A percentile compares a stretch with the other conserved stretches of the same genome.
Evolutionary conservation across 345 rosid genomes (phyloP).

Genomic region (Turnera subulata): DNA sequence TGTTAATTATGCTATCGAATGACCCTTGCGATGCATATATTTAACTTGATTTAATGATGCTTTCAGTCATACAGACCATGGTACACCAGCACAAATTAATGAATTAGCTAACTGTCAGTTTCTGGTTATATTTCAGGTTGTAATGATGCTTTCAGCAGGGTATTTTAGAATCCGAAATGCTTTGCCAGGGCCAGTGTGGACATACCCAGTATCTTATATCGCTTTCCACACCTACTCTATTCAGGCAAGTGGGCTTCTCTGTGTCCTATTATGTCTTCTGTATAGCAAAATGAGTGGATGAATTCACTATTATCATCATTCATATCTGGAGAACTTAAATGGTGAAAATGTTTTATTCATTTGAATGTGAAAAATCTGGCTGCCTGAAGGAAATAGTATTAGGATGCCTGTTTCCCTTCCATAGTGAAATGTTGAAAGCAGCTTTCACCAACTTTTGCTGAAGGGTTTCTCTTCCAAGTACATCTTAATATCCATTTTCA

Average conservation of each 20-base stretch:
- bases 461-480: not conserved
- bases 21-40: too few relatives aligned
- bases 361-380: not conserved
- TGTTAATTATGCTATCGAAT: too few relatives aligned
- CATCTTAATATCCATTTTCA: not conserved
- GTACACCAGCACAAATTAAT: not conserved
- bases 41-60: too few relatives aligned
- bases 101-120: not conserved
- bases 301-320: not conserved
- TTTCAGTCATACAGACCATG: not conserved
- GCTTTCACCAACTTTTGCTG: not conserved
- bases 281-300: not conserved
- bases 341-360: not conserved
- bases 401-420: not conserved
- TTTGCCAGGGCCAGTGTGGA: constrained; percentile 82
- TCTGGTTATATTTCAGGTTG: constrained; percentile 50
- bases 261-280: not conserved
- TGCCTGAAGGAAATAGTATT: not conserved
- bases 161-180: constrained; percentile 83
- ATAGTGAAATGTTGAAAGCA: too few relatives aligned
- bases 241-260: constrained; percentile 47
- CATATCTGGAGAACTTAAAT: not conserved
- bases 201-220: constrained; percentile 79
- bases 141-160: constrained; percentile 98
- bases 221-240: constrained; percentile 89